Evolutionary conservation across 2,329 filamentous ascomycete genomes (phyloP), one percentile per base, ranked within the genome.

Genomic region (Ploettnerulaceae sp.): DNA sequence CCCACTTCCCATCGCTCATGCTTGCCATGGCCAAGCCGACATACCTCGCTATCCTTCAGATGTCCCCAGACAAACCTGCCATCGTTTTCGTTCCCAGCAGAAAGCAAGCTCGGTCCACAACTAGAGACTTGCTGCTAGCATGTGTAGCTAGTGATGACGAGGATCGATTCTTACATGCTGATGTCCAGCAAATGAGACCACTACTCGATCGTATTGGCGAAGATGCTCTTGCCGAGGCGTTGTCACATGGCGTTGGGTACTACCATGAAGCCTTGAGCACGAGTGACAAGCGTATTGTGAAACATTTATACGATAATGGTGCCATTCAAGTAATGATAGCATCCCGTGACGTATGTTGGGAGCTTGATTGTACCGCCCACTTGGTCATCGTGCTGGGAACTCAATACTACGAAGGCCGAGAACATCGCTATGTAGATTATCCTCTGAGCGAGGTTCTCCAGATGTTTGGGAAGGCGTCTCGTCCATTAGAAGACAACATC

Each of bases 1-100:
- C 94, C 36, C 94, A 98, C 64, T 96, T 95, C 71, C 94, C 93
- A 3, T 97, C 93, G 8, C 76, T 98, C 31, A 98, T 98, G 93
- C 78, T 98, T 57, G 90, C 93, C 11, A 98, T 98, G 93, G 89
- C 90, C 12, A 91, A 94, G 66, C 94, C 94, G 15, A 84, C 89
- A 1, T 97, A 96, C 65, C 74, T 88, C 50, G 86, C 91, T 2
- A 87, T 98, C 56, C 79, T 89, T 2, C 89, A 95, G 60, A 79
- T 95, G 65, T 94, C 93, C 5, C 73, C 88, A 0, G 84, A 94
- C 54, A 93, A 95, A 69, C 90, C 91, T 21, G 85, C 89, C 1
- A 81, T 98, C 59, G 74, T 96, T 7, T 98, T 97, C 58, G 88
- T 97, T 25, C 89, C 93, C 0, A 95, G 79, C 63, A 81, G 94